These are phyloP conservation scores for Sphagnurus paluster DNA, from an alignment of 1,284 basidiomycete genomes.

Conservation along the genomic window DNA sequence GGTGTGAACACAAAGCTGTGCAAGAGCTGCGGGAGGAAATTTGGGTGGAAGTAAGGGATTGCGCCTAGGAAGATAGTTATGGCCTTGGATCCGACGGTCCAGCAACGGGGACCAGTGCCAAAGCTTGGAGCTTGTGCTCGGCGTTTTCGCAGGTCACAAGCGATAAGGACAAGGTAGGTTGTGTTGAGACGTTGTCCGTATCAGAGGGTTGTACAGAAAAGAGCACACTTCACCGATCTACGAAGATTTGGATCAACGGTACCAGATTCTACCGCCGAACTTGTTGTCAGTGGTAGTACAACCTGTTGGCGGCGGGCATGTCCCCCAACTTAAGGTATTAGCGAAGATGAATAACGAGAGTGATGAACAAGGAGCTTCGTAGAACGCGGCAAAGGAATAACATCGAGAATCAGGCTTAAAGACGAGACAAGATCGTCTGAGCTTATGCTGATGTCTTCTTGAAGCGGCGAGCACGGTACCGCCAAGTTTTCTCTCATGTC, in stretches of 20 bases:
- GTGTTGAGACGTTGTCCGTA: conserved; percentile 7
- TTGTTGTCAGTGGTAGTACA: conserved; percentile 7
- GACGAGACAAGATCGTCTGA: too few species aligned
- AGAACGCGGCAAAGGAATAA: conserved; percentile 12
- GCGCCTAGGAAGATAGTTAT: conserved; percentile 36
- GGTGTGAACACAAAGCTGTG: conserved; percentile 44
- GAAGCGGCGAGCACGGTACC: too few species aligned
- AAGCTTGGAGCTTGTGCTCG: conserved; percentile 22
- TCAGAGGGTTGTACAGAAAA: conserved; percentile 10
- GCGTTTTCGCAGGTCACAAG: conserved; percentile 20
- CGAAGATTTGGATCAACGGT: background rate
- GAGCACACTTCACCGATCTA: conserved; percentile 8
- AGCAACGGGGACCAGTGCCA: conserved; percentile 44
- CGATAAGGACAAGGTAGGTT: conserved; percentile 6
- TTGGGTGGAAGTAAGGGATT: conserved; percentile 46
- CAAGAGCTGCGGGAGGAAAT: conserved; percentile 33
- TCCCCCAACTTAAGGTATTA: conserved; percentile 24
- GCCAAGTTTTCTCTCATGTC: too few species aligned
- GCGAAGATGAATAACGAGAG: conserved; percentile 29
- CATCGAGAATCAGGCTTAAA: conserved; percentile 11
- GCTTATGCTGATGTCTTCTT: too few species aligned
- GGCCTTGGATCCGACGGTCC: conserved; percentile 39
- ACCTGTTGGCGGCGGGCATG: conserved; percentile 21
- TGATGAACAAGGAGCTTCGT: conserved; percentile 20
- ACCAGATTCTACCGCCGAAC: background rate